Base-by-base conservation (phyloP, 805 yeast genomes). In the Lipomyces sp. region DNA sequence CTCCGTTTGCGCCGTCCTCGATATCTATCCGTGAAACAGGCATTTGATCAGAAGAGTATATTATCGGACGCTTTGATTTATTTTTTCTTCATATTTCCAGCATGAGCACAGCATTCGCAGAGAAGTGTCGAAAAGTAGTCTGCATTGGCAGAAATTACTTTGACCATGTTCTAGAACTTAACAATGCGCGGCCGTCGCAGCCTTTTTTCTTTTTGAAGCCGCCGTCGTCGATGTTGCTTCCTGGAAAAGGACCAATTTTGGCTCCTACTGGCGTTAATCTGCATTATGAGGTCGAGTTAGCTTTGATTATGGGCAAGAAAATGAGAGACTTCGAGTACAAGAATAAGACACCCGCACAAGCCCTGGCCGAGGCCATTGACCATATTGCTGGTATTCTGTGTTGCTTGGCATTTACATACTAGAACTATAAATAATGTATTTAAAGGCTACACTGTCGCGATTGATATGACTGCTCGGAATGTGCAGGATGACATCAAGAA, bases 131-230 rank as follows among this genome's bases (percentile, higher is more conserved):
- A 48, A 95, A 95, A 79, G 85, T 94, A 74, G 84, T 95, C 18
- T 95, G 99, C 78, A 94, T 95, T 71, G 99, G 99, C 56, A 88
- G 99, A 73, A 95, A 95, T 79, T 95, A 92, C 76, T 96, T 92
- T n/a, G 98, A 97, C 29, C 99, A 95, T 74, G 90, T 92, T 75
- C 85, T 89, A 69, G 99, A 95, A 77, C 81, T 95, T 65, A 89
- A 90, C 81, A 95, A 93, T 76, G 78, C 85, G 32, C 83, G 85
- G 29, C 98, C 99, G 1, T 80, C 82, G 45, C 90, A 87, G 75
- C 99, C 99, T 2, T 94, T 95, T 73, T 95, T 89, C 82, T 95
- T 95, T 77, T 80, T 93, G 71, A 95, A 95, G 78, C 99, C 99
- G 10, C 81, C 90, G 2, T 88, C 96, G 3, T 83, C 96, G 5